Evolutionary conservation across 2,329 filamentous ascomycete genomes (phyloP), one percentile per base, ranked within the genome.

Genomic region (Phoma sp.): DNA sequence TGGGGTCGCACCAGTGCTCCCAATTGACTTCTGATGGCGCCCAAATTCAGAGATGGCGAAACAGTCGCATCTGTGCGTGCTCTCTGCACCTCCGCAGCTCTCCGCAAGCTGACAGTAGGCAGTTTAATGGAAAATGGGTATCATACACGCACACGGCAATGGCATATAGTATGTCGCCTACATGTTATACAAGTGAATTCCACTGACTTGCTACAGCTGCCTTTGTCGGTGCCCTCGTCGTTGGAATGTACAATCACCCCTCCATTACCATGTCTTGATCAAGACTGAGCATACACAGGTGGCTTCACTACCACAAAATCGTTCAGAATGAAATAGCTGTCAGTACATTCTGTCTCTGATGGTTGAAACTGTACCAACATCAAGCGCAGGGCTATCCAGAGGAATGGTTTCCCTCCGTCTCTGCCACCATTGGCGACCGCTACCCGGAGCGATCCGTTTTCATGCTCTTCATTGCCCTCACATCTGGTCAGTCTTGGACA

Each of bases 371-470:
- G 44, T 59, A 50, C 62, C 57, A 59, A 71, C 49, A 37, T 39
- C 46, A 13, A 36, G n/a, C 13, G n/a, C 53, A 77, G 74, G 74
- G 74, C 49, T 77, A 75, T 39, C 93, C 93, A 1, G 82, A 96
- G 64, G 93, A 97, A 81, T 97, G 93, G 93, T 96, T 96, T 70
- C 93, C 93, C 54, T 96, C 93, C 38, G 93, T 97, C 22, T 97
- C 93, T 27, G 89, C 95, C 36, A 98, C 95, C 32, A 99, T 99
- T 78, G 95, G 95, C 73, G 95, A 99, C 76, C 87, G 93, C 62
- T 98, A 97, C 70, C 95, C 95, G 47, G 95, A 99, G 78, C 89
- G 95, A 56, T 96, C 95, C 13, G 89, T 98, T 68, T 99, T 99
- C 76, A 93, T 96, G 85, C 77, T 99, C 63, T 97, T 98, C 74